Evolutionary conservation across 352 stramenopile genomes (phyloP), one percentile per base, ranked within the genome.

Genomic region (Lagenidium sp.): DNA sequence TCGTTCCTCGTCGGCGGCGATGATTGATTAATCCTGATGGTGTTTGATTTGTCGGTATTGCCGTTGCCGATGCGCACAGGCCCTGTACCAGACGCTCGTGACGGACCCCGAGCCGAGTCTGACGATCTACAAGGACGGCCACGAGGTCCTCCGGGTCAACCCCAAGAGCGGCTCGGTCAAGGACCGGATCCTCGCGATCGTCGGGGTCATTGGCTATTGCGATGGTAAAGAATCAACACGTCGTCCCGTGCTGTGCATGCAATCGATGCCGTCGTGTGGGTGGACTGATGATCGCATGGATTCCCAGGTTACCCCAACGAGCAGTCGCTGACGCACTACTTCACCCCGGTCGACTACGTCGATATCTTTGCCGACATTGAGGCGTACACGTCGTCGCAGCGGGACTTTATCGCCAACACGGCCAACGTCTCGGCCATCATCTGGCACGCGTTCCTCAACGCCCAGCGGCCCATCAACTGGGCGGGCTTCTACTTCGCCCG

Each of bases 381-480:
- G 34, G 70, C 68, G 15, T 84, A 81, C 61, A 86, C 70, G 4
- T 60, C 56, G 2, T 65, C 55, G 7, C 75, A 92, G 61, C 70
- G 68, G 35, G 79, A 92, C 59, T 83, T 80, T 57, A 60, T 89
- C 22, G 71, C 79, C 31, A 92, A 92, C 49, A 62, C 73, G 26
- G 73, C 79, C 41, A 92, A 92, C 50, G 76, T 87, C 12, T 70
- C 79, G 22, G 65, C 79, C 13, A 83, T 87, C 44, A 79, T 89
- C 59, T 92, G 79, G 79, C 68, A 87, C 42, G 79, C 79, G 16
- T 89, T 92, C 48, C 44, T 65, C 22, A 57, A 71, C 4, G 79
- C 71, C 8, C 36, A 56, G 35, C 76, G 77, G 8, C 53, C 74
- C 7, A 75, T 89, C 43, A 92, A 92, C 60, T 92, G 79, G 79